phyloP scores from a whole-genome alignment of 2,329 filamentous ascomycete genomes.

The Claviceps sorghi region DNA sequence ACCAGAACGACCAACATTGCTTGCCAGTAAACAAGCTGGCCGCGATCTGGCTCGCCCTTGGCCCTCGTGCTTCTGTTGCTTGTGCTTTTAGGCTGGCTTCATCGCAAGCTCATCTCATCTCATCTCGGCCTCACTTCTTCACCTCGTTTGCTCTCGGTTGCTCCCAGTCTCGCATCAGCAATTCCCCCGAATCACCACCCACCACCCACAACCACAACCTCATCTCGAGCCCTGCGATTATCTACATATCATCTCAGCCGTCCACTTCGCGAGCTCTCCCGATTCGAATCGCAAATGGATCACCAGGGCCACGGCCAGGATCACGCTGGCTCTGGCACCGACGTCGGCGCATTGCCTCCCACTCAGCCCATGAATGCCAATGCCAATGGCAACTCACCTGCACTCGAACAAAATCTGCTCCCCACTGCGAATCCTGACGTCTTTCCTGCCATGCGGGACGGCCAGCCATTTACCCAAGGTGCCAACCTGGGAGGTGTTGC shows the following conservation, averaged over 20 bases:
- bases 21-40: neutral
- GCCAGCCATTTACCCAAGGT: conserved; percentile 13
- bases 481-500: conserved; percentile 10
- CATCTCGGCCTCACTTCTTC: neutral
- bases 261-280: neutral
- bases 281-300: conserved; percentile 4
- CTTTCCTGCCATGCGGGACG: conserved; percentile 12
- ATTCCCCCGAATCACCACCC: neutral
- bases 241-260: neutral
- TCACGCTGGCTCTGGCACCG: neutral
- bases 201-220: neutral
- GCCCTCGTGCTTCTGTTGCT: neutral
- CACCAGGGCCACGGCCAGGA: conserved; percentile 1
- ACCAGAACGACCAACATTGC: neutral
- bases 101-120: no score
- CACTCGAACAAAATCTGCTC: conserved; percentile 3
- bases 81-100: no score
- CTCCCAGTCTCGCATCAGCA: no score
- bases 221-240: neutral
- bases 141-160: neutral
- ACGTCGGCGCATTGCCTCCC: neutral
- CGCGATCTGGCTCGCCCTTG: neutral
- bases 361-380: neutral
- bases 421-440: conserved; percentile 2
- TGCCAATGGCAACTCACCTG: conserved; percentile 3